Evolutionary conservation across 495 filamentous ascomycete genomes (phyloP).

Genomic region (Thermochaetoides thermophila): DNA sequence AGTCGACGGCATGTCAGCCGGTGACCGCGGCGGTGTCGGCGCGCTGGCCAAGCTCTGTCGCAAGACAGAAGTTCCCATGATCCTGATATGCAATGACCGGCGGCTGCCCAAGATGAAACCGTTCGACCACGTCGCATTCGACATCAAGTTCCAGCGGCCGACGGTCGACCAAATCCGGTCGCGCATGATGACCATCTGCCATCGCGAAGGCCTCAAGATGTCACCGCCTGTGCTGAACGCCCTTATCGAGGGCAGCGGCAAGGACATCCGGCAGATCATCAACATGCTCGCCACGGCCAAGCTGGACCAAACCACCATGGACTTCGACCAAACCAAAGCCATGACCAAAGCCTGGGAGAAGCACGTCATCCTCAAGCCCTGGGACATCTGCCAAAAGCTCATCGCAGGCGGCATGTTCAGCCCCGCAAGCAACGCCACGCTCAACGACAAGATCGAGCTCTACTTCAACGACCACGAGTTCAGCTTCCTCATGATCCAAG

Average conservation of each 20-base stretch:
- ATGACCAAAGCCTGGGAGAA: slow-evolving; percentile 99
- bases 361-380: slow-evolving; percentile 86
- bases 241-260: slow-evolving; percentile 83
- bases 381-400: slow-evolving; percentile 93
- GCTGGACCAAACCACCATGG: slow-evolving; percentile 62
- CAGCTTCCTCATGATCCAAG: slow-evolving; percentile 91
- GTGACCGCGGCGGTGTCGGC: slow-evolving; percentile 90
- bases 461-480: slow-evolving; percentile 99
- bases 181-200: slow-evolving; percentile 85
- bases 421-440: slow-evolving; percentile 58
- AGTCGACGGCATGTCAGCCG: slow-evolving; percentile 97
- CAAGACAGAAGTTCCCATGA: slow-evolving; percentile 88
- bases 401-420: slow-evolving; percentile 78
- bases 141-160: slow-evolving; percentile 77
- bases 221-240: slow-evolving; percentile 79
- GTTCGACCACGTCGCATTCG: slow-evolving; percentile 71
- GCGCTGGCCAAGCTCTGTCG: slow-evolving; percentile 86
- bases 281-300: slow-evolving; percentile 96
- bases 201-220: slow-evolving; percentile 76
- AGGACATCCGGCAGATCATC: slow-evolving; percentile 94
- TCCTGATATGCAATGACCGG: slow-evolving; percentile 95
- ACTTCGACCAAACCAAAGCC: slow-evolving; percentile 67
- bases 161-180: slow-evolving; percentile 80
- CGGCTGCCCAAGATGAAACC: slow-evolving; percentile 93
- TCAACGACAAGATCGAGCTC: slow-evolving; percentile 95